Percentiles rank a stretch among this genome's conserved stretches.
phyloP scores from a whole-genome alignment of 192 early-diverging fungal species.

The Entomortierella lignicola region DNA sequence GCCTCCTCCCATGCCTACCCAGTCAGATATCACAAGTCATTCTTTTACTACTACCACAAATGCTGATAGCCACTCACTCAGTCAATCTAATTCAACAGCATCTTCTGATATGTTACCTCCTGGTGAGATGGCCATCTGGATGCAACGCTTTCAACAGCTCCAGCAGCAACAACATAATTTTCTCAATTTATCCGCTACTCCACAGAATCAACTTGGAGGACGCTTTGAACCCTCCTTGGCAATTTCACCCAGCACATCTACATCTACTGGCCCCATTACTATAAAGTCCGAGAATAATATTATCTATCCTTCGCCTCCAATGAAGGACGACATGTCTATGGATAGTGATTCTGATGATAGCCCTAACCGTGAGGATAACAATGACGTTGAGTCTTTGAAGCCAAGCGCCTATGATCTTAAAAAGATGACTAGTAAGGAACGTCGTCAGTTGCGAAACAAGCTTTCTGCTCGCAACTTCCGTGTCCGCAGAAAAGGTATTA shows the following conservation, averaged over 20 bases:
- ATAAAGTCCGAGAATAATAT: conserved; percentile 19
- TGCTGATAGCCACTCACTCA: conserved; percentile 1
- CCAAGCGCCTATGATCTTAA: conserved; percentile 66
- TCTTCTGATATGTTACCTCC: neutral
- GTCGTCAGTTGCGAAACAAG: conserved; percentile 88
- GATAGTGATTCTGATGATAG: conserved; percentile 45
- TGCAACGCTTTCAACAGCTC: conserved; percentile 51
- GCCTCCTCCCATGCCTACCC: conserved; percentile 43
- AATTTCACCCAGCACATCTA: too few species aligned
- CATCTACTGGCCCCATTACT: conserved; percentile 1
- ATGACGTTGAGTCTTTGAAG: conserved; percentile 28
- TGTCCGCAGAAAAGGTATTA: conserved; percentile 80
- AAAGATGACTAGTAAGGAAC: conserved; percentile 77
- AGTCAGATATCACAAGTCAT: neutral
- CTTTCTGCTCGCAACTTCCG: conserved; percentile 89
- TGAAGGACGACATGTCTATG: conserved; percentile 47
- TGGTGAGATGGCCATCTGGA: conserved; percentile 24
- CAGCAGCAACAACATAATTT: conserved; percentile 40
- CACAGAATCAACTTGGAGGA: too few species aligned
- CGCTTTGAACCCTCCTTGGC: too few species aligned
- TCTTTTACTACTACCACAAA: neutral
- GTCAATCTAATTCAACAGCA: conserved; percentile 5
- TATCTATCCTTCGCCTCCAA: conserved; percentile 50
- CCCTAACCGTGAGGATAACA: conserved; percentile 3
- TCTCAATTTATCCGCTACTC: conserved; percentile 23